Base-by-base conservation (phyloP, 2,329 filamentous ascomycete genomes). In the Ophiocordyceps australis region DNA sequence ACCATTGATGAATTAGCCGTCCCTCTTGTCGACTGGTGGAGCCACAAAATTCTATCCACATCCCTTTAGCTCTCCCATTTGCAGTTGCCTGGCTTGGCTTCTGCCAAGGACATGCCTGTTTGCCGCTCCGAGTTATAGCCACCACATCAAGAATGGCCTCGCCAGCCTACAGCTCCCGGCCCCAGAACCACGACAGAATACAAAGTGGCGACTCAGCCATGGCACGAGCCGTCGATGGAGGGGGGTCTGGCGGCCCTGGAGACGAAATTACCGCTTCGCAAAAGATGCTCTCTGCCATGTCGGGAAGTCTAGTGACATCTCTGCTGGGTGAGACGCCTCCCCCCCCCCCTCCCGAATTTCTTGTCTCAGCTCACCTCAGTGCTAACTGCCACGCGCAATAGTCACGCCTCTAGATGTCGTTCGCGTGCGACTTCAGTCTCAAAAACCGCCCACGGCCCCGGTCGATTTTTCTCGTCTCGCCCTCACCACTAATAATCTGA, bases 321-420 rank as follows among this genome's bases (percentile, higher is more conserved):
- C 52, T 95, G 15, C 65, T 95, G 22, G 81, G 85, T 93, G 62
- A 36, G 67, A 46, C 30, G 9, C 12, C 17, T 6, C 17, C 23
- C 15, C 21, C 21, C n/a, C n/a, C n/a, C 19, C 10, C 13, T 5
- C 17, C 13, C 10, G 6, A 7, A 12, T 10, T 6, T 8, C 15
- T 7, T 16, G 4, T 20, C 13, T 4, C 3, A 5, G 14, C 13
- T 14, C 9, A 23, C 17, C 20, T 15, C 21, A n/a, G 17, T 18
- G 22, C 17, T 25, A 9, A 25, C 22, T 30, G 14, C 34, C 41
- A 29, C 40, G 23, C 21, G 8, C 23, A 11, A 9, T 37, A 91
- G 86, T 92, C 17, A 98, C 89, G 5, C 89, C 89, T 24, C 74
- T 98, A 27, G 89, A 98, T 45, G 89, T 98, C 34, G 89, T 98